Evolutionary conservation across 164 flowering plant genomes (phyloP).

Genomic region (Vitis cinerea): DNA sequence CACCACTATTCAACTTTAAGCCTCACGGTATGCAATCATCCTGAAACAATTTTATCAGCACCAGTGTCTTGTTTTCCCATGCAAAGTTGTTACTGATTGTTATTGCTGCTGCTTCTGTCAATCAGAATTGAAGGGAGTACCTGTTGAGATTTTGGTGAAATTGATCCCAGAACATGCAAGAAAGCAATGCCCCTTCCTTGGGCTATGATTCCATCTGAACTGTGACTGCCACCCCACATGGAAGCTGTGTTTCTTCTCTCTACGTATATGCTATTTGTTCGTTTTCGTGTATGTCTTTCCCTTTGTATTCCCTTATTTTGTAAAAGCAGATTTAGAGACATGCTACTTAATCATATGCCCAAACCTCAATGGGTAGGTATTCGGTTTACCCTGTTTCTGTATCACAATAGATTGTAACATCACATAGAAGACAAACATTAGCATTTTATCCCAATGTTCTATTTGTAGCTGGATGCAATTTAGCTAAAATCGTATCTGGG

Average conservation of each 20-base stretch:
- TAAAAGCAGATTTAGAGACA: conserved; percentile 30
- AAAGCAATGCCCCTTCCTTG: conserved; percentile 57
- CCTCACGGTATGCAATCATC: conserved; percentile 50
- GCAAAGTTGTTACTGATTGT: background rate
- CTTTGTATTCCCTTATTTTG: conserved; percentile 18
- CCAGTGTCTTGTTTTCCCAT: background rate
- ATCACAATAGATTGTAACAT: conserved; percentile 25
- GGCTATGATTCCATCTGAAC: conserved; percentile 26
- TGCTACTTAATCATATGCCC: conserved; percentile 14
- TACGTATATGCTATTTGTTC: conserved; percentile 4
- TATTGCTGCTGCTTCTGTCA: background rate
- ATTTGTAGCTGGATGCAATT: no score
- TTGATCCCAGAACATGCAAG: conserved; percentile 73
- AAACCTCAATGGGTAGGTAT: conserved; percentile 17
- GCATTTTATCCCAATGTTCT: background rate
- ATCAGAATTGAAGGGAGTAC: conserved; percentile 61
- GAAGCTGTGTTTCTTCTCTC: background rate
- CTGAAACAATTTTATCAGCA: background rate
- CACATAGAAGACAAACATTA: conserved; percentile 12
- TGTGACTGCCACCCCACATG: conserved; percentile 2
- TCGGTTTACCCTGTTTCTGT: conserved; percentile 19
- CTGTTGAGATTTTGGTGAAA: conserved; percentile 44
- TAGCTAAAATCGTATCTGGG: no score
- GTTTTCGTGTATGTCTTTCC: background rate
- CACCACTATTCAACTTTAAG: conserved; percentile 84